A percentile compares a stretch with the other conserved stretches of the same genome.
These are phyloP conservation scores for Leccinum arenicola DNA, from an alignment of 768 basidiomycete genomes.

Conservation along the genomic window DNA sequence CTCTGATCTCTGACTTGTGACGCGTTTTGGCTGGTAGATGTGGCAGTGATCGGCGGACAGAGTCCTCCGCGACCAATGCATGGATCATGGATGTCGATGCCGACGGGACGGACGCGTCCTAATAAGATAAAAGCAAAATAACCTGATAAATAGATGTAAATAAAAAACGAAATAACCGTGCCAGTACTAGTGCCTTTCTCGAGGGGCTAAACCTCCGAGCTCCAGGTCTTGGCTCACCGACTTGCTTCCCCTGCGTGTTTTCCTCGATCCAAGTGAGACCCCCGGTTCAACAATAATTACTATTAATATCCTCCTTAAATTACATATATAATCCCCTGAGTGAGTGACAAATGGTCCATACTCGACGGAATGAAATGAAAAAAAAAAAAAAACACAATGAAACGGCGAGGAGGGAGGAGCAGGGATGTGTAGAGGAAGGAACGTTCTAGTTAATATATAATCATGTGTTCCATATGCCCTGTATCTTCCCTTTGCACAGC, in stretches of 20 bases:
- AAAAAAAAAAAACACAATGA: neutral
- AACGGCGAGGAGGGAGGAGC: neutral
- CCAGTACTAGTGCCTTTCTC: neutral
- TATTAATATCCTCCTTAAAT: conserved; percentile 9
- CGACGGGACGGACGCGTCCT: neutral
- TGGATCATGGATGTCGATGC: neutral
- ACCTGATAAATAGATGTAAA: neutral
- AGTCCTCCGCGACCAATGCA: neutral
- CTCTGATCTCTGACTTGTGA: neutral
- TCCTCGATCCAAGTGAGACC: neutral
- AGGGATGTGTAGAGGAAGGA: neutral
- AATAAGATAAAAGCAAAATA: neutral
- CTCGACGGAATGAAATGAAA: conserved; percentile 19
- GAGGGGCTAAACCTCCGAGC: neutral
- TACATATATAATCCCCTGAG: conserved; percentile 26
- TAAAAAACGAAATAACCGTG: neutral
- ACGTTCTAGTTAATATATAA: conserved; percentile 15
- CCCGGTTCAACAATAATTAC: neutral
- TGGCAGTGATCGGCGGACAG: neutral
- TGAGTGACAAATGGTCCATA: conserved; percentile 29
- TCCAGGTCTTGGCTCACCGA: neutral
- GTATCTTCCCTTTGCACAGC: conserved; percentile 1
- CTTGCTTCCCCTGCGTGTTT: neutral
- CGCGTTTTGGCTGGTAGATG: neutral
- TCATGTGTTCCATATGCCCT: conserved; percentile 7